These are phyloP conservation scores for Cystobasidiaceae sp. DNA, from an alignment of 1,284 basidiomycete species.

Conservation along the genomic window DNA sequence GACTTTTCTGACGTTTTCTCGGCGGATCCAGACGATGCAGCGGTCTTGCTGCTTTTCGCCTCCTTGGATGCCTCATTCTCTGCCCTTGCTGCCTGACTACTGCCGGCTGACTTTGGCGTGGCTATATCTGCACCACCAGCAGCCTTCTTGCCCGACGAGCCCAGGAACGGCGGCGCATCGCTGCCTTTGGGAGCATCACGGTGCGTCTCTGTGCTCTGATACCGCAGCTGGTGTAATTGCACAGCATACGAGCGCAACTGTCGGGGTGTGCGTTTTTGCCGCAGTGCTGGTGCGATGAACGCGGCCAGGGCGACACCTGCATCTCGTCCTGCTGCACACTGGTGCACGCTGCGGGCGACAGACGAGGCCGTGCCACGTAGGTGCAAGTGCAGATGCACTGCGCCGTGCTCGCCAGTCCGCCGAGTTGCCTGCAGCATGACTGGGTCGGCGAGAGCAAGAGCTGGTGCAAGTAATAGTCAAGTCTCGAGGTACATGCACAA, in stretches of 20 bases:
- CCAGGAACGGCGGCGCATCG: background rate
- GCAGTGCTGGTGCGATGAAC: slow-evolving; percentile 5
- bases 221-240: background rate
- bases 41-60: too few species aligned
- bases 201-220: slow-evolving; percentile 2
- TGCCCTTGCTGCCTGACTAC: background rate
- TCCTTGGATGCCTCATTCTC: background rate
- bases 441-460: background rate
- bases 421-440: slow-evolving; percentile 23
- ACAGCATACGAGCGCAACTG: background rate
- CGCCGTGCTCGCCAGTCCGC: slow-evolving; percentile 19
- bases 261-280: too few species aligned
- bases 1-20: background rate
- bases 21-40: background rate
- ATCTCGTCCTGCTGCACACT: background rate
- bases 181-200: background rate
- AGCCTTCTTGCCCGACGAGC: too few species aligned
- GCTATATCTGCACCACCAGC: too few species aligned
- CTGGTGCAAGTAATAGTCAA: too few species aligned
- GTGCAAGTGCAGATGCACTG: background rate
- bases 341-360: background rate
- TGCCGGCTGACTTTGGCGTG: too few species aligned
- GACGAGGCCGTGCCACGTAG: background rate
- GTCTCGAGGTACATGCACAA: slow-evolving; percentile 32
- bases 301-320: background rate